Evolutionary conservation across 2,329 filamentous ascomycete genomes (phyloP).

Genomic region (Myriosclerotinia duriaeana): DNA sequence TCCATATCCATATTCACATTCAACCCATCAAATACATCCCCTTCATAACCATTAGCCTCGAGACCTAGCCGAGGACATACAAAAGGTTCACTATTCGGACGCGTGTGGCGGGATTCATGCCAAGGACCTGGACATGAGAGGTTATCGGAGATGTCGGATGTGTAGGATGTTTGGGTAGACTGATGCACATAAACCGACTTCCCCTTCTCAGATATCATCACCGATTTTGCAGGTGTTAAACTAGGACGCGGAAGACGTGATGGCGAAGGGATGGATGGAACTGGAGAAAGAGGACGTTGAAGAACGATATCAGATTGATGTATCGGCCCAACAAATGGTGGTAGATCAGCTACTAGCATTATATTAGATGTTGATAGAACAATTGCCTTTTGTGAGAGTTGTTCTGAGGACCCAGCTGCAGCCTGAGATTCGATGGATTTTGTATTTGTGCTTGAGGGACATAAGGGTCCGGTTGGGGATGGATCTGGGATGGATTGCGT

Average conservation of each 20-base stretch:
- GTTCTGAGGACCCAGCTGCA: not conserved
- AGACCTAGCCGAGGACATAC: not conserved
- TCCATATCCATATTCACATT: not conserved
- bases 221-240: not conserved
- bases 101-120: not conserved
- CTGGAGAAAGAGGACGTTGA: not conserved
- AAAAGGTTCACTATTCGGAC: not conserved
- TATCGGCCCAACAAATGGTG: not conserved
- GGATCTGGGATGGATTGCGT: not conserved
- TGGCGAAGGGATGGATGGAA: not conserved
- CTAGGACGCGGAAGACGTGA: not conserved
- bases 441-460: not conserved
- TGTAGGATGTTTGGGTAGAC: not conserved
- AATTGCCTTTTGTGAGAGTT: not conserved
- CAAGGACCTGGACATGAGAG: not conserved
- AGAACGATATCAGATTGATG: not conserved
- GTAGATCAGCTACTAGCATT: conserved; percentile 12
- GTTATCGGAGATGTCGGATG: no score
- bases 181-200: not conserved
- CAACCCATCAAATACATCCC: not conserved
- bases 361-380: not conserved
- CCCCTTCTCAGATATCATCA: not conserved
- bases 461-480: no score
- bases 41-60: no score
- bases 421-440: not conserved